A percentile compares a stretch with the other conserved stretches of the same genome.
Evolutionary conservation across 106 monocot genomes (phyloP).

Genomic region (Phalaenopsis aphrodite): DNA sequence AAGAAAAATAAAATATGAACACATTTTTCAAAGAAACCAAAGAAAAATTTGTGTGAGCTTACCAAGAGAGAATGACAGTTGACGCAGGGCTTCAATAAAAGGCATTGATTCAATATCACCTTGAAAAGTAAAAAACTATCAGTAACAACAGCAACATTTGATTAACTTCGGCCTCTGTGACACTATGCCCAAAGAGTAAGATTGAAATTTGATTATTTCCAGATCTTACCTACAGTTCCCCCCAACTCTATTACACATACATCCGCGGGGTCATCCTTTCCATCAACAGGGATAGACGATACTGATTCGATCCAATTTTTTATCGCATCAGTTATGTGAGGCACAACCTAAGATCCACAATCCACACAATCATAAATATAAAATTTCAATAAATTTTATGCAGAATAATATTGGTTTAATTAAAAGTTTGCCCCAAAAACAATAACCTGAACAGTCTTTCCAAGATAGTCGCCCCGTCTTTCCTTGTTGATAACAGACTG

Average conservation of each 20-base stretch:
- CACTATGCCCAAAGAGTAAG: background rate
- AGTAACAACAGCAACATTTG: background rate
- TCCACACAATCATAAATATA: background rate
- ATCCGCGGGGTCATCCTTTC: slow-evolving; percentile 46
- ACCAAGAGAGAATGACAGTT: slow-evolving; percentile 81
- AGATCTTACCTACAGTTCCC: slow-evolving; percentile 61
- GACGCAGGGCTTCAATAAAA: slow-evolving; percentile 70
- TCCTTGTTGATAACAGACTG: slow-evolving; percentile 81
- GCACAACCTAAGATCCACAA: slow-evolving; percentile 39
- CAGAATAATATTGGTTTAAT: background rate
- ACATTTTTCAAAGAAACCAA: too few species aligned
- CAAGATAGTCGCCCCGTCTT: slow-evolving; percentile 75
- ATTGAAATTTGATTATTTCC: background rate
- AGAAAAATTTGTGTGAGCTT: background rate
- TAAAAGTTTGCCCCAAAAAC: background rate
- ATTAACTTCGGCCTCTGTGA: background rate
- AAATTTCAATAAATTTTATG: background rate
- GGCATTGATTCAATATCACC: slow-evolving; percentile 89
- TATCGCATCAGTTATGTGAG: slow-evolving; percentile 80
- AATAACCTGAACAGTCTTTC: slow-evolving; percentile 81
- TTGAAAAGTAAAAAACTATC: slow-evolving; percentile 7
- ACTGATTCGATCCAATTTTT: slow-evolving; percentile 68
- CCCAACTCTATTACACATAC: slow-evolving; percentile 81
- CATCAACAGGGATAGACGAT: slow-evolving; percentile 55
- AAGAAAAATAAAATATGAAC: too few species aligned